phyloP scores from a whole-genome alignment of 2,329 filamentous ascomycete genomes.

The Alternaria ventricosa region DNA sequence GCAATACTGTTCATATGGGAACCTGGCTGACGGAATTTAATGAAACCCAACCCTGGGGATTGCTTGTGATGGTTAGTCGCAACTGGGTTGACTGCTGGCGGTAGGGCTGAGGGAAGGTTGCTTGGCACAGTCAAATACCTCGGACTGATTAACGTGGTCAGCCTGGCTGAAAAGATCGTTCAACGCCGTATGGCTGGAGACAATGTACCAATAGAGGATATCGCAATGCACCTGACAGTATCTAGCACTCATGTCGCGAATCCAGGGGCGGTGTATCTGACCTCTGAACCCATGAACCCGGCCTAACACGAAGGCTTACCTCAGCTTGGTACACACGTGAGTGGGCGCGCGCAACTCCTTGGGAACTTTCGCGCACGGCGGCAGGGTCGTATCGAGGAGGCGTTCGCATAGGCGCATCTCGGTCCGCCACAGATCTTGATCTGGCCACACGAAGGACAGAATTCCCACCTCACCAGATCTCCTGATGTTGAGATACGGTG shows the following conservation, averaged over 20 bases:
- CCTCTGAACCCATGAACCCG: not conserved
- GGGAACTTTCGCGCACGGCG: not conserved
- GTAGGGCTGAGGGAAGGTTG: not conserved
- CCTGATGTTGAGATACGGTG: not conserved
- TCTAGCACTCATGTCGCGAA: not conserved
- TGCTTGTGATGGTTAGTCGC: not conserved
- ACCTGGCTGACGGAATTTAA: not conserved
- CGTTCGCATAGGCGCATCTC: not conserved
- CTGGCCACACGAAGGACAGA: not conserved
- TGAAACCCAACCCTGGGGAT: accelerated
- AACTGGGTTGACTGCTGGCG: not conserved
- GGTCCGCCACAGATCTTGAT: not conserved
- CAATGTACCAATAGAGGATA: not conserved
- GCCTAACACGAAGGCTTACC: not conserved
- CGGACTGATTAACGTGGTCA: not conserved
- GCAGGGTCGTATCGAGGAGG: not conserved
- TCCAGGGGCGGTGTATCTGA: not conserved
- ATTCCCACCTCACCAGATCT: not conserved
- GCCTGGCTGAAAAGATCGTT: not conserved
- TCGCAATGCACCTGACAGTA: not conserved
- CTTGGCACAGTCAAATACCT: not conserved
- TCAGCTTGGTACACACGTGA: not conserved
- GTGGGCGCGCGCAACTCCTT: not conserved
- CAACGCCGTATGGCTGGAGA: not conserved
- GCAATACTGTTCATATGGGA: not conserved